These are phyloP conservation scores for Helotiales sp. DNA, from an alignment of 2,329 filamentous ascomycete species.

Conservation along the genomic window DNA sequence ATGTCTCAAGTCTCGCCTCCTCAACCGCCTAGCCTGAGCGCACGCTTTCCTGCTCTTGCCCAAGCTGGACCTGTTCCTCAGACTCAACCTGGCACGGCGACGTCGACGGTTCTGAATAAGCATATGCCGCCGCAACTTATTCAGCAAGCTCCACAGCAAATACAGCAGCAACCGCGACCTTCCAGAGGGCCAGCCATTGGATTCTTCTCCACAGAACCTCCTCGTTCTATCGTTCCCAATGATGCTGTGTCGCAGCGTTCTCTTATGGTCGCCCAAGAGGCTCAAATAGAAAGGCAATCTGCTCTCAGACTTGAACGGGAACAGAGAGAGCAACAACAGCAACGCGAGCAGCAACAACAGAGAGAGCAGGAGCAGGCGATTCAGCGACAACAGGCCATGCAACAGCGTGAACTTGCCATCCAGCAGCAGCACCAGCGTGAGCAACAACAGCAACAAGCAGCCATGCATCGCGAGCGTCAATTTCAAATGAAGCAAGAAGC, in stretches of 20 bases:
- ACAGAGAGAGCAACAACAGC: slow-evolving; percentile 31
- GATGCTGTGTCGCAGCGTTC: slow-evolving; percentile 37
- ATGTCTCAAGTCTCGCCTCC: slow-evolving; percentile 38
- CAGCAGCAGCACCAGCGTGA: slow-evolving; percentile 21
- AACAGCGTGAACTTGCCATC: slow-evolving; percentile 21
- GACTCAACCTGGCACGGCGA: slow-evolving; percentile 33
- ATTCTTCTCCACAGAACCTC: slow-evolving; percentile 37
- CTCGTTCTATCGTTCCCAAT: slow-evolving; percentile 36
- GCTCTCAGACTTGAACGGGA: slow-evolving; percentile 38
- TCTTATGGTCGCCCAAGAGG: slow-evolving; percentile 39
- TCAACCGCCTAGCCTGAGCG: slow-evolving; percentile 33
- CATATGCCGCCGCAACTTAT: slow-evolving; percentile 36
- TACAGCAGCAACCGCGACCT: slow-evolving; percentile 30
- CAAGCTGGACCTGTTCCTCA: slow-evolving; percentile 43
- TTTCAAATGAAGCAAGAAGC: slow-evolving; percentile 42
- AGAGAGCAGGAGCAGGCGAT: slow-evolving; percentile 15
- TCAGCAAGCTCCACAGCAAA: slow-evolving; percentile 29
- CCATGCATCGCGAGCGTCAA: slow-evolving; percentile 30
- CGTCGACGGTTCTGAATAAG: slow-evolving; percentile 36
- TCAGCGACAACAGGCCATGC: slow-evolving; percentile 19
- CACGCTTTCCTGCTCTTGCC: slow-evolving; percentile 41
- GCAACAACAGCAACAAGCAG: slow-evolving; percentile 21
- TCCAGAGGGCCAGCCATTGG: slow-evolving; percentile 40
- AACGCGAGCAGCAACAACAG: slow-evolving; percentile 31
- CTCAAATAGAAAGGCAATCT: slow-evolving; percentile 39